Base-by-base conservation (phyloP, 2,329 filamentous ascomycete species). In the Acephala macrosclerotiorum region DNA sequence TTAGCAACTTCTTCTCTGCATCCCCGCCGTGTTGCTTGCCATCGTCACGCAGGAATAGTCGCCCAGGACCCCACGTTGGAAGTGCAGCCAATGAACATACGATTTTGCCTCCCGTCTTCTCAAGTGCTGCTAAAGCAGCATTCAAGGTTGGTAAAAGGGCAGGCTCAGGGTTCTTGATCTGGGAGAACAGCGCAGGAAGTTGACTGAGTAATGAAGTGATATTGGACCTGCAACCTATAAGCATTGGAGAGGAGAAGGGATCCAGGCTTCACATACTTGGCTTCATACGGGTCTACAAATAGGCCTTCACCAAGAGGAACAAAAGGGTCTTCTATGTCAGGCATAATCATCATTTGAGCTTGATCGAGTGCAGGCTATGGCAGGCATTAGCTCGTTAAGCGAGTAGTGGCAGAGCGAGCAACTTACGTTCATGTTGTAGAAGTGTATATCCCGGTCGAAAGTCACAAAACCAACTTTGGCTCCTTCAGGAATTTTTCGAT, bases 271-370 rank as follows among this genome's bases (percentile, higher is more conserved):
- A n/a, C n/a, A 63, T 80, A 88, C 83, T 91, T 95, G 55, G 93
- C 96, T 77, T 97, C 93, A 73, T 94, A 90, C 1, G 96, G 94
- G 77, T 99, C 95, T 18, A 98, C 95, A 77, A 98, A 98, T 11
- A 99, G 84, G 18, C 95, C 94, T 65, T 97, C 92, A 69, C 92
- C 93, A 20, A 99, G 83, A 2, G 96, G 94, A 18, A 98, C 89
- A 77, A 99, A 99, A 0, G 96, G 96, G 71, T 99, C 96, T 74
- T 98, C 94, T 58, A 99, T 86, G 76, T 99, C 96, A 3, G 96
- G 92, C 93, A 99, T 97, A 59, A 99, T 94, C 83, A 99, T 88
- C 93, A 99, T 97, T 76, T 99, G 96, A 11, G 96, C 93, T 79
- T 94, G 89, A 63, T 96, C 91, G 49, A 97, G 83, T 47, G 85